Evolutionary conservation across 2,329 filamentous ascomycete species (phyloP).

Genomic region (Sordariomycetes sp.): DNA sequence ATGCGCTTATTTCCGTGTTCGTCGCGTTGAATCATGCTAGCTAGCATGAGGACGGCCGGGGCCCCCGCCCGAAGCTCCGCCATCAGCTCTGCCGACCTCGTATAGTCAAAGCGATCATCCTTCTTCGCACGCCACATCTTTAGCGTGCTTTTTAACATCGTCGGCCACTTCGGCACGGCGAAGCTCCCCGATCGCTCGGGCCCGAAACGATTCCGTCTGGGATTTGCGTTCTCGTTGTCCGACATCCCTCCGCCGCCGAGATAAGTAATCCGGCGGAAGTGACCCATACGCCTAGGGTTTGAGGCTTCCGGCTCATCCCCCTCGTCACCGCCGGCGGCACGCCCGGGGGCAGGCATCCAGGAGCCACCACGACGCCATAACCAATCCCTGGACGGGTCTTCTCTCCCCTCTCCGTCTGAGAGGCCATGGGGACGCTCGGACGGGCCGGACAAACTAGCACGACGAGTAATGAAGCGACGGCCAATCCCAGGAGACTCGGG

Average conservation of each 20-base stretch:
- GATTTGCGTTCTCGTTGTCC: constrained; percentile 48
- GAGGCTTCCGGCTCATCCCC: constrained; percentile 40
- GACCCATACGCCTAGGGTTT: constrained; percentile 45
- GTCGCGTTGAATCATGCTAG: constrained; percentile 95
- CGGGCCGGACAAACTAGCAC: constrained; percentile 55
- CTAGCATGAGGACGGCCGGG: constrained; percentile 85
- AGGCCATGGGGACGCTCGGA: constrained; percentile 43
- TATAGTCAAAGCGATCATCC: constrained; percentile 81
- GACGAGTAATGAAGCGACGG: constrained; percentile 43
- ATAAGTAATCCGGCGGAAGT: constrained; percentile 55
- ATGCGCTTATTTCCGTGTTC: constrained; percentile 94
- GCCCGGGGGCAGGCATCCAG: constrained; percentile 41
- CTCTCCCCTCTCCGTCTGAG: constrained; percentile 66
- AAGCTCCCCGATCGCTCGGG: constrained; percentile 62
- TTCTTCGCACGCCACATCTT: constrained; percentile 72
- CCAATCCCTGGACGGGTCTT: constrained; percentile 41
- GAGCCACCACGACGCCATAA: constrained; percentile 49
- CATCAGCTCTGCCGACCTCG: constrained; percentile 93
- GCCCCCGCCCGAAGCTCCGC: constrained; percentile 88
- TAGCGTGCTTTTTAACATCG: constrained; percentile 81
- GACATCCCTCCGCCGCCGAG: constrained; percentile 51
- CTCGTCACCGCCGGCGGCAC: constrained; percentile 33
- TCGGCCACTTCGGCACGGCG: constrained; percentile 71
- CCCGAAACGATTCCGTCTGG: constrained; percentile 45
- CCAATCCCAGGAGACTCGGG: constrained; percentile 23